A percentile compares a stretch with the other conserved stretches of the same genome.
These are phyloP conservation scores for Vicia sativa DNA, from an alignment of 306 rosid genomes.

Conservation along the genomic window DNA sequence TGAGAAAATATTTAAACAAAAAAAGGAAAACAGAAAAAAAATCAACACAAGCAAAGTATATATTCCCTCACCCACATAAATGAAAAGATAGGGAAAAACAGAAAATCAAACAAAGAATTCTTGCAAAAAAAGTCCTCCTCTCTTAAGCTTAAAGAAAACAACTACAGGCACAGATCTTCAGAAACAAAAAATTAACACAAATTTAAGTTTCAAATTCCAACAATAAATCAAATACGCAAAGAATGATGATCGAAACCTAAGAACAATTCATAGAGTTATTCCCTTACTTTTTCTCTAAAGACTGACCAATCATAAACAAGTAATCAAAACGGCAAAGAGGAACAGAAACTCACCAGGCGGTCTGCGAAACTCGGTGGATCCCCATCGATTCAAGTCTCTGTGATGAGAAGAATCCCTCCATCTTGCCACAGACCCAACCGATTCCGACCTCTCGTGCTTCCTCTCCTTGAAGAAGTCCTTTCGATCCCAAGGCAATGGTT, in stretches of 20 bases:
- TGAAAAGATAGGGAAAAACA: neutral
- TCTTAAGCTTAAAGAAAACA: neutral
- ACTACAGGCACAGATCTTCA: conserved; percentile 45
- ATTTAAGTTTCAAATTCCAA: neutral
- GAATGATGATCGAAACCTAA: conserved; percentile 5
- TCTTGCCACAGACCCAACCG: conserved; percentile 74
- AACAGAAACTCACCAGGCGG: conserved; percentile 61
- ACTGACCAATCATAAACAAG: neutral
- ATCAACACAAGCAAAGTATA: conserved; percentile 58
- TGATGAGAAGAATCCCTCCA: conserved; percentile 93
- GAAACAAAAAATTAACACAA: conserved; percentile 35
- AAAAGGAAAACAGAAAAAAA: conserved; percentile 31
- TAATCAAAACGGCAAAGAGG: neutral
- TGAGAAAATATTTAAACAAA: conserved; percentile 55
- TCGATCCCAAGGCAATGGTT: conserved; percentile 97
- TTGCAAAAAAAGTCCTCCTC: neutral
- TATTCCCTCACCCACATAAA: conserved; percentile 31
- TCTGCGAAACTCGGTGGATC: conserved; percentile 80
- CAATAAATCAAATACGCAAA: neutral
- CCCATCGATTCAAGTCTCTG: conserved; percentile 80
- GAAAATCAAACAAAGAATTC: neutral
- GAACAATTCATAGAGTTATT: neutral
- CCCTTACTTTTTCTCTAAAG: neutral
- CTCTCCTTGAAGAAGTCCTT: conserved; percentile 97
- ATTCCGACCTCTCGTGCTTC: conserved; percentile 96